Conservation (phyloP, 2,329 filamentous ascomycete species). For the Fusarium oxysporum region DNA sequence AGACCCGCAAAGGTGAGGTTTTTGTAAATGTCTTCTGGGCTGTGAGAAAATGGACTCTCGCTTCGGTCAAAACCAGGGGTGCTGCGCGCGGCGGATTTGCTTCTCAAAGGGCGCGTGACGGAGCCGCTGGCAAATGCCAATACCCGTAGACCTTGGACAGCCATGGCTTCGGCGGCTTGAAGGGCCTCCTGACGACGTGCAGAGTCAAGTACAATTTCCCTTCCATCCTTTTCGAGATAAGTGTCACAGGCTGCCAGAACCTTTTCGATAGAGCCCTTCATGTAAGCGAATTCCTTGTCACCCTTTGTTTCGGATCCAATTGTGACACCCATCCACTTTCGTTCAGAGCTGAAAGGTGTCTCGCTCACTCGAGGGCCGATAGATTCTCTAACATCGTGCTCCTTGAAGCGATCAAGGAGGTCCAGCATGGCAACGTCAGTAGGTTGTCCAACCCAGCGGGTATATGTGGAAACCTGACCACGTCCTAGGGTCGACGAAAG, state of each 20-base stretch:
- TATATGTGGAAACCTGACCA: constrained; percentile 72
- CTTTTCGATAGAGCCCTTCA: constrained; percentile 94
- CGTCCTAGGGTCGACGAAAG: constrained; percentile 83
- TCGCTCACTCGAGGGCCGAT: constrained; percentile 86
- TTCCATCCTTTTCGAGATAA: constrained; percentile 86
- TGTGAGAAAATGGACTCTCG: constrained; percentile 57
- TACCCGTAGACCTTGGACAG: constrained; percentile 87
- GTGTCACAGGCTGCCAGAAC: constrained; percentile 89
- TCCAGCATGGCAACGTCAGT: constrained; percentile 98
- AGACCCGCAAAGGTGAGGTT: constrained; percentile 90
- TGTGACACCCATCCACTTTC: constrained; percentile 99
- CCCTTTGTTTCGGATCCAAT: constrained; percentile 71
- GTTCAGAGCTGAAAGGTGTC: constrained; percentile 94
- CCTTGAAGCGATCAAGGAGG: constrained; percentile 87
- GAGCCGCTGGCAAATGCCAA: constrained; percentile 92
- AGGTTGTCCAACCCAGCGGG: constrained; percentile 95
- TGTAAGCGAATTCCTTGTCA: constrained; percentile 86
- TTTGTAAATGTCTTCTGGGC: constrained; percentile 78
- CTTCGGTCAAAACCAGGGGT: constrained; percentile 60
- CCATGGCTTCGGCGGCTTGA: constrained; percentile 86
- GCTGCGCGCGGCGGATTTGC: constrained; percentile 61
- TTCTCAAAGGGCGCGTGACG: constrained; percentile 61
- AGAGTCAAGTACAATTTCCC: constrained; percentile 87
- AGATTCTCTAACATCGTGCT: constrained; percentile 89
- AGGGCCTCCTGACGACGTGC: constrained; percentile 78